These are phyloP conservation scores for Juncus inflexus DNA, from an alignment of 176 grass and related monocot genomes.

Conservation along the genomic window DNA sequence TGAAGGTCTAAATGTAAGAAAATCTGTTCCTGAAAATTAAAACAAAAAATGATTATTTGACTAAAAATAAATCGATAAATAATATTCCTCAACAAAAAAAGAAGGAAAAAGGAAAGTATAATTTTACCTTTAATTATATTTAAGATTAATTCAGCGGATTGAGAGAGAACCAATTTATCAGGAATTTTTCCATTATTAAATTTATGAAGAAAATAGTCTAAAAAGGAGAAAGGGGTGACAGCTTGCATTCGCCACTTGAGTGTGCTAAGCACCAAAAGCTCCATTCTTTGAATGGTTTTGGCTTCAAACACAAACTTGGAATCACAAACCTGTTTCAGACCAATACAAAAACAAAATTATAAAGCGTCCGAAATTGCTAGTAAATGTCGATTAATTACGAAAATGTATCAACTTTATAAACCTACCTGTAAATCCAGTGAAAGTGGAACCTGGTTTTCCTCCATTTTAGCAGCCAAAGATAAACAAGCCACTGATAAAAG, in stretches of 20 bases:
- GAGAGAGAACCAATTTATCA: slow-evolving; percentile 29
- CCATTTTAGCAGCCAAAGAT: slow-evolving; percentile 85
- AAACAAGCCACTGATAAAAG: slow-evolving; percentile 76
- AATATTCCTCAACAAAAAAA: background rate
- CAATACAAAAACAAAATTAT: slow-evolving; percentile 11
- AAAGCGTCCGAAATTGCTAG: background rate
- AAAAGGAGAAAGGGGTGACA: slow-evolving; percentile 77
- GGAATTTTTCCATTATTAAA: slow-evolving; percentile 34
- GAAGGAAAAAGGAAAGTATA: background rate
- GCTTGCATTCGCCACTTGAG: slow-evolving; percentile 90
- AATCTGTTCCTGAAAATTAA: slow-evolving; percentile 43
- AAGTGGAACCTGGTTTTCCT: slow-evolving; percentile 60
- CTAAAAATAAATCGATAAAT: background rate
- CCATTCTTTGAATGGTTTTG: slow-evolving; percentile 80
- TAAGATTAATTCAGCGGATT: slow-evolving; percentile 52
- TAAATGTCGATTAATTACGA: background rate
- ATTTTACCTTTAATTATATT: slow-evolving; percentile 49
- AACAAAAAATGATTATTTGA: background rate
- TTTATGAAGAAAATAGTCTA: slow-evolving; percentile 67
- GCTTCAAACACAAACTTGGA: slow-evolving; percentile 59
- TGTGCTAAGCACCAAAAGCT: slow-evolving; percentile 74
- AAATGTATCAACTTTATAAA: background rate
- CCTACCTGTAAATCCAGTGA: slow-evolving; percentile 77
- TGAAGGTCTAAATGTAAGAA: slow-evolving; percentile 61
- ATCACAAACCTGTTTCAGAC: slow-evolving; percentile 43